Conservation (phyloP, 2,329 filamentous ascomycete species). For the Arthroderma sp. region DNA sequence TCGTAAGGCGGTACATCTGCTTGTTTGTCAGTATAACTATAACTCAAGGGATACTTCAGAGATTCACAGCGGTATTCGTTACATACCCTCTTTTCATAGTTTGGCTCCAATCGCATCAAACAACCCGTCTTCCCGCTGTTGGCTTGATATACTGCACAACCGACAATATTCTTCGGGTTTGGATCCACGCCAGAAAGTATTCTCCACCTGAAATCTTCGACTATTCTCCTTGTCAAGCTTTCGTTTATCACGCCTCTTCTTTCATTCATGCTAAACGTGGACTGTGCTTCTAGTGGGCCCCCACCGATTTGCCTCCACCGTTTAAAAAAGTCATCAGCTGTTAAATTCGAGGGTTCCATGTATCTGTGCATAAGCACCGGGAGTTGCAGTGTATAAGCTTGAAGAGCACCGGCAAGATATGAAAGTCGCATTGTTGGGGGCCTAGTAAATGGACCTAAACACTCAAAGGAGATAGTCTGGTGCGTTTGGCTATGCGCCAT, state of each 20-base stretch:
- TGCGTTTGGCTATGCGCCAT: slow-evolving; percentile 64
- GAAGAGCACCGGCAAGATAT: slow-evolving; percentile 84
- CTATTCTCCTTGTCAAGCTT: slow-evolving; percentile 55
- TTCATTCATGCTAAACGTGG: slow-evolving; percentile 58
- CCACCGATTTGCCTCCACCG: slow-evolving; percentile 97
- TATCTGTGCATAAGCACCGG: slow-evolving; percentile 87
- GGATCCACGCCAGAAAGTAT: slow-evolving; percentile 76
- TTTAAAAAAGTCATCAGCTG: slow-evolving; percentile 93
- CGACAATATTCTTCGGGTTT: slow-evolving; percentile 86
- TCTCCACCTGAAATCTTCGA: slow-evolving; percentile 83
- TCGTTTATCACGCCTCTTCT: slow-evolving; percentile 54
- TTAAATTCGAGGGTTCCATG: slow-evolving; percentile 81
- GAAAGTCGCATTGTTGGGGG: slow-evolving; percentile 86
- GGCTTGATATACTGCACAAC: slow-evolving; percentile 63
- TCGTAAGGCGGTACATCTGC: slow-evolving; percentile 89
- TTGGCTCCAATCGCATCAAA: slow-evolving; percentile 84
- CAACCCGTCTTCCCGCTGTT: slow-evolving; percentile 88
- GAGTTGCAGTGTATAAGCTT: slow-evolving; percentile 81
- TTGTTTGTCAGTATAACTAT: slow-evolving; percentile 8
- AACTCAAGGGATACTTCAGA: not conserved
- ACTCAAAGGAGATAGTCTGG: slow-evolving; percentile 90
- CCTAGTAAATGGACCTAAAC: slow-evolving; percentile 65
- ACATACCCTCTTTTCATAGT: slow-evolving; percentile 77
- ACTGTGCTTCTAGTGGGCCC: slow-evolving; percentile 72
- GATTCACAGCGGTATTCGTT: not conserved